These are phyloP conservation scores for Aristolochia contorta DNA, from an alignment of 164 flowering plant species.

Conservation along the genomic window DNA sequence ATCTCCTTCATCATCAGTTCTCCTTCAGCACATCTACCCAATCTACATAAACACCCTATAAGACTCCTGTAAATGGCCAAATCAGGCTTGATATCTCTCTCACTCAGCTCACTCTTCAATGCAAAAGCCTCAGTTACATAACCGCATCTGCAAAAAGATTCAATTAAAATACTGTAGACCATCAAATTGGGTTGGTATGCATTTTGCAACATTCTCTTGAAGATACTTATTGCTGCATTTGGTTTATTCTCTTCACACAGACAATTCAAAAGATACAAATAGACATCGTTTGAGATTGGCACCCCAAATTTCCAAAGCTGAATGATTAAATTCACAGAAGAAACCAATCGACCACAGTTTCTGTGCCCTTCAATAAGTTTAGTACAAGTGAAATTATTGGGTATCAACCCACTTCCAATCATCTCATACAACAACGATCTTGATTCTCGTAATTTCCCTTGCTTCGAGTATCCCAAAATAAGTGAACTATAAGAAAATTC, in stretches of 20 bases:
- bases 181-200: slow-evolving; percentile 31
- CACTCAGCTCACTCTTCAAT: slow-evolving; percentile 45
- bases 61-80: slow-evolving; percentile 40
- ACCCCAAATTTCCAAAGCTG: slow-evolving; percentile 49
- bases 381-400: slow-evolving; percentile 55
- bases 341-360: slow-evolving; percentile 38
- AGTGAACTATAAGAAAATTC: slow-evolving; percentile 57
- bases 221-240: slow-evolving; percentile 63
- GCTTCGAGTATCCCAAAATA: slow-evolving; percentile 64
- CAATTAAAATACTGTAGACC: slow-evolving; percentile 37
- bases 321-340: slow-evolving; percentile 63
- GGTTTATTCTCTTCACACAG: slow-evolving; percentile 55
- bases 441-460: slow-evolving; percentile 59
- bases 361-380: slow-evolving; percentile 56
- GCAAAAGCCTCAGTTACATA: slow-evolving; percentile 37
- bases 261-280: slow-evolving; percentile 32
- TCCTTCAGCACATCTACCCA: slow-evolving; percentile 37
- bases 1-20: slow-evolving; percentile 52
- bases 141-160: slow-evolving; percentile 41
- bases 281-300: slow-evolving; percentile 30
- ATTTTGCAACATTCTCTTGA: slow-evolving; percentile 33
- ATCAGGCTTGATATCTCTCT: slow-evolving; percentile 29
- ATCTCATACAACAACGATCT: slow-evolving; percentile 48
- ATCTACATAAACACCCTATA: slow-evolving; percentile 45
- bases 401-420: slow-evolving; percentile 44